These are phyloP conservation scores for Clitopilus passeckerianus DNA, from an alignment of 768 basidiomycete genomes.

Conservation along the genomic window DNA sequence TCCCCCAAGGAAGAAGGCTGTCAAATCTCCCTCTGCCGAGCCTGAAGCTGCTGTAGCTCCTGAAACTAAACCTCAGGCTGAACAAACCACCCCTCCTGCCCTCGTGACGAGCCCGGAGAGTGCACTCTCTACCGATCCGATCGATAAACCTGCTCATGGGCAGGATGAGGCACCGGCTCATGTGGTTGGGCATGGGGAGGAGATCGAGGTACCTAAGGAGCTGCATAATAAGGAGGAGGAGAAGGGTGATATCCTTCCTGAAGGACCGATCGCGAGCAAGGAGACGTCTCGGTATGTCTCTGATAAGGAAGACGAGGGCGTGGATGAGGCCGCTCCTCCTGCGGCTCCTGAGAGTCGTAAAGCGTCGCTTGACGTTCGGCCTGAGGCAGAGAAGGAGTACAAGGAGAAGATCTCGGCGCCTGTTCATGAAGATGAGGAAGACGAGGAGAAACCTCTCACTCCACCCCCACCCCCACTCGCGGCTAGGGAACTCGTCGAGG, in stretches of 20 bases:
- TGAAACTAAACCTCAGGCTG: no score
- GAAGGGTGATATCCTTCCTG: background rate
- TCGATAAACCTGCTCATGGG: conserved; percentile 3
- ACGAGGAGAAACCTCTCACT: background rate
- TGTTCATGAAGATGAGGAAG: conserved; percentile 1
- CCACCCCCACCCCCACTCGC: background rate
- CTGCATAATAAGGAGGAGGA: conserved; percentile 2
- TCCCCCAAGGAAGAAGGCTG: conserved; percentile 65
- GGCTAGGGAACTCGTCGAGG: conserved; percentile 5
- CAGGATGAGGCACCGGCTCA: no score
- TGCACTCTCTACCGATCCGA: conserved; percentile 4
- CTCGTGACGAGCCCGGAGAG: conserved; percentile 3
- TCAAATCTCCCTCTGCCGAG: conserved; percentile 52
- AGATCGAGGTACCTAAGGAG: conserved; percentile 7
- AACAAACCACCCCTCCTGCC: conserved; percentile 7
- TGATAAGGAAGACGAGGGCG: conserved; percentile 1
- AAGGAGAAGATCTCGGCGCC: background rate
- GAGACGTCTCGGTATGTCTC: background rate
- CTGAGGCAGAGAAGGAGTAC: no score
- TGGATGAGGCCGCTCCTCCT: background rate
- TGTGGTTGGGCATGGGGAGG: conserved; percentile 7
- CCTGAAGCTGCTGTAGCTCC: no score
- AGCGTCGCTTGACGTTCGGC: background rate
- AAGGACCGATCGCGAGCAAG: background rate
- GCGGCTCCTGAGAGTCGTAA: background rate